phyloP scores from a whole-genome alignment of 495 filamentous ascomycete species.

The Talaromyces stipitatus region DNA sequence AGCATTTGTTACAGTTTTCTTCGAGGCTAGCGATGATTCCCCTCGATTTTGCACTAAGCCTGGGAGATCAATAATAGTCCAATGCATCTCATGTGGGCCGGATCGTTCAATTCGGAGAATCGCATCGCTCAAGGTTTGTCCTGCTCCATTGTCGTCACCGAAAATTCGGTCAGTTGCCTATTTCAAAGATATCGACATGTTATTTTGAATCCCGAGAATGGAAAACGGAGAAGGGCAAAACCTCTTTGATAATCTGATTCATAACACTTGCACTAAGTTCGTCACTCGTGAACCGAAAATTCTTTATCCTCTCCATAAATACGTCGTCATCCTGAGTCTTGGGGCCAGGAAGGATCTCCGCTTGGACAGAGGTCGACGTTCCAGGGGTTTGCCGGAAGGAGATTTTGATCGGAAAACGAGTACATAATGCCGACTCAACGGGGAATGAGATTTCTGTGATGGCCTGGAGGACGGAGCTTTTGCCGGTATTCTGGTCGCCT shows the following conservation, averaged over 20 bases:
- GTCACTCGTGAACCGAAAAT: not conserved
- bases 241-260: not conserved
- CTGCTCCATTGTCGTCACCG: not conserved
- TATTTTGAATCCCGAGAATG: not conserved
- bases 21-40: not conserved
- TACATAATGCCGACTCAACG: constrained; percentile 50
- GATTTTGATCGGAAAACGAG: constrained; percentile 52
- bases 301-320: not conserved
- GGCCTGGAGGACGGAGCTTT: constrained; percentile 60
- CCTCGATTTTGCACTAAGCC: not conserved
- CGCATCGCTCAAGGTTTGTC: not conserved
- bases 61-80: constrained; percentile 5
- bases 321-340: not conserved
- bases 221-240: not conserved
- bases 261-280: not conserved
- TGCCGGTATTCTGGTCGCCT: constrained; percentile 59
- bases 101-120: constrained; percentile 3
- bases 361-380: not conserved
- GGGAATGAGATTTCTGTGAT: constrained; percentile 60
- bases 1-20: not conserved
- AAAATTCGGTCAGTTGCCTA: constrained; percentile 1
- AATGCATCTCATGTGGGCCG: constrained; percentile 1
- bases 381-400: not conserved
- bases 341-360: not conserved
- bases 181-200: not conserved